A percentile compares a stretch with the other conserved stretches of the same genome.
phyloP scores from a whole-genome alignment of 2,329 filamentous ascomycete genomes.

The Aspergillus brasiliensis region DNA sequence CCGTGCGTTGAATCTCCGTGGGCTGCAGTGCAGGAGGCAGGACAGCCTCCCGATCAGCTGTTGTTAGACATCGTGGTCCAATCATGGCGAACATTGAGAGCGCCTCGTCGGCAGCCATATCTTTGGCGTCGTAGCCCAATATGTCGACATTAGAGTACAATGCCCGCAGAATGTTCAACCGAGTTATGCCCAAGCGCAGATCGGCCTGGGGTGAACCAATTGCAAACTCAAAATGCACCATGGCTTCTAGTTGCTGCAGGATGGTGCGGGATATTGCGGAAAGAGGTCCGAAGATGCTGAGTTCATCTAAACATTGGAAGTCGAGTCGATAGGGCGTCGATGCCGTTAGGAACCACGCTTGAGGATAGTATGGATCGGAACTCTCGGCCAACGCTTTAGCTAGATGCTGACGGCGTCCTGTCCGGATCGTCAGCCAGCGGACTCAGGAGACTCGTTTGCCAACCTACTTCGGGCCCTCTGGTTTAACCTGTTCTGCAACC shows the following conservation, averaged over 20 bases:
- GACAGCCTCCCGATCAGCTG: background rate
- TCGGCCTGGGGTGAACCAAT: slow-evolving; percentile 8
- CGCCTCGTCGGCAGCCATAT: slow-evolving; percentile 9
- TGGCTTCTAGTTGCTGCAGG: slow-evolving; percentile 5
- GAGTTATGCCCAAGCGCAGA: slow-evolving; percentile 13
- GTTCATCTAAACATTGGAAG: background rate
- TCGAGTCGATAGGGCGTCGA: background rate
- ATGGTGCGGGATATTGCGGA: background rate
- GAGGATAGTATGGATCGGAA: background rate
- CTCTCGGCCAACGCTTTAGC: background rate
- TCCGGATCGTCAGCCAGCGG: background rate
- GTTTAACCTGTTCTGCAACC: slow-evolving; percentile 24
- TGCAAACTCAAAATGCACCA: background rate
- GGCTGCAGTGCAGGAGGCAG: slow-evolving; percentile 16
- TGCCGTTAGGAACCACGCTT: background rate
- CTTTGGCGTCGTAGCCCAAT: slow-evolving; percentile 3
- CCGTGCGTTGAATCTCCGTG: background rate
- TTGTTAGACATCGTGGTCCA: background rate
- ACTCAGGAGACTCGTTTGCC: background rate
- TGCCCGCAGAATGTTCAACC: slow-evolving; percentile 18
- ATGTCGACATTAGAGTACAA: slow-evolving; percentile 15
- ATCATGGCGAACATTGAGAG: background rate
- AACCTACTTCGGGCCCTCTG: slow-evolving; percentile 24
- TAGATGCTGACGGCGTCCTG: background rate
- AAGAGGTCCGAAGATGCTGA: background rate